These are phyloP conservation scores for Chlamydomonas applanata DNA, from an alignment of 139 green algal species.

Conservation along the genomic window DNA sequence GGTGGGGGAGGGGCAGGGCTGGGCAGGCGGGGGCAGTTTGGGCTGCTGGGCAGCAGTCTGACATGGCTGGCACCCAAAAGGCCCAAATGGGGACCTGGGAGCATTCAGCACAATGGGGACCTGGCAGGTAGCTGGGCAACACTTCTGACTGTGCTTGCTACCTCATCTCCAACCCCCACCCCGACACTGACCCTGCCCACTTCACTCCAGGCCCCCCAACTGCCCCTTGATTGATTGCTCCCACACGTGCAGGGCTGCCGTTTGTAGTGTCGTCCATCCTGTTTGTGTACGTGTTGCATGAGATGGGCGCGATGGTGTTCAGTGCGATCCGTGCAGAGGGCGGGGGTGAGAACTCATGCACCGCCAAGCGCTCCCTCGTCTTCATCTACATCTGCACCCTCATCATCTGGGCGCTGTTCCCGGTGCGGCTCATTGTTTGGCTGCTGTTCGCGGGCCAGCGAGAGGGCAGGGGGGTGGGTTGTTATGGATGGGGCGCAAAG, in stretches of 20 bases:
- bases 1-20: background rate
- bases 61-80: too few species aligned
- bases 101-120: background rate
- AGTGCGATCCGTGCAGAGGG: constrained; percentile 18
- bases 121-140: background rate
- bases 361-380: background rate
- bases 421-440: too few species aligned
- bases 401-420: constrained; percentile 34
- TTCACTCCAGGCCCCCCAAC: too few species aligned
- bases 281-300: constrained; percentile 31
- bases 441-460: too few species aligned
- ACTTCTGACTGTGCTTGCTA: background rate
- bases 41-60: too few species aligned
- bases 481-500: too few species aligned
- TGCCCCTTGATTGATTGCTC: background rate
- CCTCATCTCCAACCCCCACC: too few species aligned
- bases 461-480: too few species aligned
- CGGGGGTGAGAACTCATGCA: background rate
- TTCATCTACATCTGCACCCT: constrained; percentile 46
- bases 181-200: too few species aligned
- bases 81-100: too few species aligned
- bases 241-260: constrained; percentile 8
- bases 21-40: background rate
- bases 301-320: constrained; percentile 33
- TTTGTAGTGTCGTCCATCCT: constrained; percentile 10